Evolutionary conservation across 805 yeast genomes (phyloP).

Genomic region (Candida awuae): DNA sequence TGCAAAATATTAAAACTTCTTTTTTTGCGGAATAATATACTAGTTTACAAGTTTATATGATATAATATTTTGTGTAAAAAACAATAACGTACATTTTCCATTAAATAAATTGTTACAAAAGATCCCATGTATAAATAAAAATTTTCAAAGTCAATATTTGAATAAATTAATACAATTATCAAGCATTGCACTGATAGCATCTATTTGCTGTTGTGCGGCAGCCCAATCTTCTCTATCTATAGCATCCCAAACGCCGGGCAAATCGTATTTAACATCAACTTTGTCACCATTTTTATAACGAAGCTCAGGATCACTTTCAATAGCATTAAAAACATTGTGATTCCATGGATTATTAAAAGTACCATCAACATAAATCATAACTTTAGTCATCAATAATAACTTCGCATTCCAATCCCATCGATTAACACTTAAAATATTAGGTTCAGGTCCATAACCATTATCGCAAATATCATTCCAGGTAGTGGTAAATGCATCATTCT

Average conservation of each 20-base stretch:
- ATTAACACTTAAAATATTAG: conserved; percentile 59
- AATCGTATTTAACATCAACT: conserved; percentile 47
- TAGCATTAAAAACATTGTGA: conserved; percentile 62
- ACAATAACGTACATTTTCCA: too few relatives aligned
- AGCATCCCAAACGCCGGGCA: conserved; percentile 72
- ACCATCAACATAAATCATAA: conserved; percentile 39
- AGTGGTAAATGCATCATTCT: conserved; percentile 45
- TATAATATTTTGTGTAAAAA: too few relatives aligned
- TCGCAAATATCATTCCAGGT: conserved; percentile 57
- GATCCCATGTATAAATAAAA: too few relatives aligned
- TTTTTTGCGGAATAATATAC: too few relatives aligned
- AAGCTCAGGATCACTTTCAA: conserved; percentile 49
- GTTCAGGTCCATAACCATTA: conserved; percentile 56
- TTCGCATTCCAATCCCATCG: conserved; percentile 80
- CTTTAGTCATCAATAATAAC: conserved; percentile 46
- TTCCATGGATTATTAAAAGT: conserved; percentile 53
- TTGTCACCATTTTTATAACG: conserved; percentile 42
- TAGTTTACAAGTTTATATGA: too few relatives aligned
- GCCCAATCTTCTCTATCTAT: conserved; percentile 41
- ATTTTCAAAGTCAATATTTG: conserved; percentile 6
- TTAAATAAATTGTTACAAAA: too few relatives aligned
- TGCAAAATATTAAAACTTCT: background rate
- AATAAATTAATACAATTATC: conserved; percentile 21
- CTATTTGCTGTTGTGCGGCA: conserved; percentile 47
- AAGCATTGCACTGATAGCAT: conserved; percentile 33